Evolutionary conservation across 192 early-diverging fungal genomes (phyloP).

Genomic region (Coemansia sp.): DNA sequence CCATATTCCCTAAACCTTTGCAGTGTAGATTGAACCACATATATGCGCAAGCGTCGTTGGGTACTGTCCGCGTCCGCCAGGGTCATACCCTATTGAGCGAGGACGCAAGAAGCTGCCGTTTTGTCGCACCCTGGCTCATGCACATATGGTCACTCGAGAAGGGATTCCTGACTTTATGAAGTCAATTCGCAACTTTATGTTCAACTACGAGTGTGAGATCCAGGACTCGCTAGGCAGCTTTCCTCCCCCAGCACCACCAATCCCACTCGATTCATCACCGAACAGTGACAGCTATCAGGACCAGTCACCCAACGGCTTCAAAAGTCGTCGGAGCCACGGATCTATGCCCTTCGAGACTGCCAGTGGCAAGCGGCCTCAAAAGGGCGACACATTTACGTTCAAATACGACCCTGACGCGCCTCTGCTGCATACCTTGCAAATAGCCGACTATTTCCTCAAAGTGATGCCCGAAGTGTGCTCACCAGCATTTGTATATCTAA

Average conservation of each 20-base stretch:
- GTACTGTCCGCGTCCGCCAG: slow-evolving; percentile 45
- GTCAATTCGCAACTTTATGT: slow-evolving; percentile 49
- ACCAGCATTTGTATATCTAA: slow-evolving; percentile 60
- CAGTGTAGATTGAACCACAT: slow-evolving; percentile 42
- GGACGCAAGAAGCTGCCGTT: slow-evolving; percentile 50
- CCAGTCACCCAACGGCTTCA: neutral
- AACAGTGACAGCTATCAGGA: slow-evolving; percentile 2
- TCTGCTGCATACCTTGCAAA: slow-evolving; percentile 46
- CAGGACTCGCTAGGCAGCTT: slow-evolving; percentile 47
- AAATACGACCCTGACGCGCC: slow-evolving; percentile 46
- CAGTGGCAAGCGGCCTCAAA: slow-evolving; percentile 15
- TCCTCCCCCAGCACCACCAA: slow-evolving; percentile 44
- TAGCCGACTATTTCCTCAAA: slow-evolving; percentile 52
- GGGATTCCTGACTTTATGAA: slow-evolving; percentile 44
- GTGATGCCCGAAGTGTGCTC: slow-evolving; percentile 54
- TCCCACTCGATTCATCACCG: slow-evolving; percentile 12
- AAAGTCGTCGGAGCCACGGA: neutral
- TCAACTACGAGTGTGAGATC: slow-evolving; percentile 51
- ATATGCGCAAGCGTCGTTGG: slow-evolving; percentile 51
- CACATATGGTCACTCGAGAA: slow-evolving; percentile 38
- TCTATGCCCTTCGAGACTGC: slow-evolving; percentile 18
- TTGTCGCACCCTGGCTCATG: slow-evolving; percentile 49
- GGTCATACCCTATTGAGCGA: slow-evolving; percentile 36
- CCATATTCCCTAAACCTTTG: neutral
- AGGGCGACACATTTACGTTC: slow-evolving; percentile 43